phyloP scores from a whole-genome alignment of 2,329 filamentous ascomycete species.

The Pseudogymnoascus pannorum region DNA sequence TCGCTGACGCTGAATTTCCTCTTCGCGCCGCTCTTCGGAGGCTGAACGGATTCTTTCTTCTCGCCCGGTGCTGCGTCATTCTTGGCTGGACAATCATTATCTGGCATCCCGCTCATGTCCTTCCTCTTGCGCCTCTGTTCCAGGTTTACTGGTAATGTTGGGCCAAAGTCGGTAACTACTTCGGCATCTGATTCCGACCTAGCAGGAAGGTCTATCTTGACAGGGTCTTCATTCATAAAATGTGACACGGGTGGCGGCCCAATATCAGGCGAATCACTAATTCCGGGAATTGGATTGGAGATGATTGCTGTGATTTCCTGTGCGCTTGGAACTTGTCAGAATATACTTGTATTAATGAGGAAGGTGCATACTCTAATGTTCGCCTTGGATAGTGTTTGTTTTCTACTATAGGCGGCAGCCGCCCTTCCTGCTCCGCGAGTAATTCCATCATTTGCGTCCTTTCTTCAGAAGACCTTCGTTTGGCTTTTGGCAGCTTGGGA shows the following conservation, averaged over 20 bases:
- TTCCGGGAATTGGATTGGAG: conserved; percentile 25
- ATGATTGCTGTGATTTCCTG: conserved; percentile 25
- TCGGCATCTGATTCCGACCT: conserved; percentile 16
- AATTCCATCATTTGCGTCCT: conserved; percentile 39
- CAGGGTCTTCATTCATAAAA: conserved; percentile 49
- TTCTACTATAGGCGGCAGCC: conserved; percentile 62
- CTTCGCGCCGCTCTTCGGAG: conserved; percentile 46
- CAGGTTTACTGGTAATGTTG: conserved; percentile 25
- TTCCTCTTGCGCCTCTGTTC: conserved; percentile 29
- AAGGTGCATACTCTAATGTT: conserved; percentile 55
- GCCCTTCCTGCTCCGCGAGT: conserved; percentile 27
- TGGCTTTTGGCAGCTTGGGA: conserved; percentile 35
- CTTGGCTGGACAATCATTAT: conserved; percentile 15
- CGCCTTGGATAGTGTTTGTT: conserved; percentile 59
- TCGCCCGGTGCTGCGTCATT: conserved; percentile 5
- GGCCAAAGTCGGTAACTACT: conserved; percentile 19
- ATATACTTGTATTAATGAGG: conserved; percentile 10
- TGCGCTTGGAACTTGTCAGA: conserved; percentile 29
- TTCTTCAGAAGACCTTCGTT: conserved; percentile 39
- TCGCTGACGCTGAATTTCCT: conserved; percentile 50
- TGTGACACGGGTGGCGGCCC: conserved; percentile 55
- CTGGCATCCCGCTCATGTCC: conserved; percentile 18
- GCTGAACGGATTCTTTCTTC: conserved; percentile 19
- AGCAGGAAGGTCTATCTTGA: conserved; percentile 45
- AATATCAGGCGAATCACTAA: conserved; percentile 59